Evolutionary conservation across 768 basidiomycete species (phyloP), one percentile per base, ranked within the genome.

Genomic region (Tylopilus sp.): DNA sequence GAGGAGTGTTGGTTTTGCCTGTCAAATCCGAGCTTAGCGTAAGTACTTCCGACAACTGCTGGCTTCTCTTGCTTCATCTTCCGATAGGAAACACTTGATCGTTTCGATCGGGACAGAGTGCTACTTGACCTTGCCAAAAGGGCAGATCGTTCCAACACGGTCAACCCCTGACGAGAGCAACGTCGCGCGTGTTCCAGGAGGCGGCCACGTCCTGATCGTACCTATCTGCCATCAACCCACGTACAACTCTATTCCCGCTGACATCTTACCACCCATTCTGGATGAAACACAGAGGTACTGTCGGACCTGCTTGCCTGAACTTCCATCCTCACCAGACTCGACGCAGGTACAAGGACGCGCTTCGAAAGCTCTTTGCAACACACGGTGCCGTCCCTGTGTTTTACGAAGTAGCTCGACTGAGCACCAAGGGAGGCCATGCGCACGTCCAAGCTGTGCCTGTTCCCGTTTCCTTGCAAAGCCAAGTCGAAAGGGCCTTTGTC

Each of bases 1-100:
- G 89, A 89, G 50, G 90, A 94, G 67, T 98, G 95, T 69, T 98
- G 95, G 95, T 98, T 99, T 73, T 99, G 97, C 68, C 70, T 99
- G 47, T 95, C 92, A 38, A 98, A 98, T 65, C 95, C 95, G 1
- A 85, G 82, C 58, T 75, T 98, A 35, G 86, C 91, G 85, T 91
- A 64, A 56, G 87, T 78, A 21, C 35, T 31, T 3, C 44, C 46
- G 28, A 40, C 40, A 30, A 25, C 41, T n/a, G 18, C 6, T 1
- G 26, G 17, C 33, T 5, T 25, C 17, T 15, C 63, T 47, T n/a
- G n/a, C 22, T 46, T 56, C 30, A 57, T 43, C 3, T 40, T 44
- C 26, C 15, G 18, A 25, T 56, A 95, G 91, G 51, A 99, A 98
- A 72, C 91, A 98, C 63, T 82, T 98, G 56, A 95, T 99, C 56